phyloP scores from a whole-genome alignment of 179 eudicot genomes.

The Spergularia azorica region DNA sequence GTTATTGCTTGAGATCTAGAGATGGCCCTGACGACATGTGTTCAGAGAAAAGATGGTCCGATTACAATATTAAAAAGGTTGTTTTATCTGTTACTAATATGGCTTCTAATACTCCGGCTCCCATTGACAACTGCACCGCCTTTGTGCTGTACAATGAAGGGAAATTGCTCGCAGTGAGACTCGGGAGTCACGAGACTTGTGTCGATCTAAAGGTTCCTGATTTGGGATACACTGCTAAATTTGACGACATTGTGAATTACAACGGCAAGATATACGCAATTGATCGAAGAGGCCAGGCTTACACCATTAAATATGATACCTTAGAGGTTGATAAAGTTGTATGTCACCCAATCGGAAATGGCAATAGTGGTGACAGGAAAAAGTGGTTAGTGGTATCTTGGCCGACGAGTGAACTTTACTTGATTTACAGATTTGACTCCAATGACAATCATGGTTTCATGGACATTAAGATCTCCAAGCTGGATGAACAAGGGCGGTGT shows the following conservation, averaged over 20 bases:
- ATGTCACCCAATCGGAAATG: background rate
- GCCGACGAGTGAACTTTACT: background rate
- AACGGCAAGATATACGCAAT: background rate
- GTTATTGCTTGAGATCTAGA: background rate
- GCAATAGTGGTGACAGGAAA: background rate
- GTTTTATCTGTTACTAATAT: background rate
- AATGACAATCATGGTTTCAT: background rate
- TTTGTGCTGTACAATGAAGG: background rate
- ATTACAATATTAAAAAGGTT: background rate
- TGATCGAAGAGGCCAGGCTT: background rate
- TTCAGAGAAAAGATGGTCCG: background rate
- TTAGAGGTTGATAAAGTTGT: background rate
- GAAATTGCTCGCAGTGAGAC: background rate
- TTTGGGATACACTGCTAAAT: background rate
- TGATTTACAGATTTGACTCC: background rate
- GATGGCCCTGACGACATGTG: background rate
- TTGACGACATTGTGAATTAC: background rate
- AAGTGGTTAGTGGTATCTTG: background rate
- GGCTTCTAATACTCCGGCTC: background rate
- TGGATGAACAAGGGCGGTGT: conserved; percentile 3
- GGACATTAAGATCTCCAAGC: background rate
- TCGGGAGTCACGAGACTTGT: background rate
- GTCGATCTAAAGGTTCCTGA: background rate
- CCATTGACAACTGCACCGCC: background rate
- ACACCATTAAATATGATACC: background rate